These are phyloP conservation scores for Alnus rubra DNA, from an alignment of 306 rosid genomes.

Conservation along the genomic window DNA sequence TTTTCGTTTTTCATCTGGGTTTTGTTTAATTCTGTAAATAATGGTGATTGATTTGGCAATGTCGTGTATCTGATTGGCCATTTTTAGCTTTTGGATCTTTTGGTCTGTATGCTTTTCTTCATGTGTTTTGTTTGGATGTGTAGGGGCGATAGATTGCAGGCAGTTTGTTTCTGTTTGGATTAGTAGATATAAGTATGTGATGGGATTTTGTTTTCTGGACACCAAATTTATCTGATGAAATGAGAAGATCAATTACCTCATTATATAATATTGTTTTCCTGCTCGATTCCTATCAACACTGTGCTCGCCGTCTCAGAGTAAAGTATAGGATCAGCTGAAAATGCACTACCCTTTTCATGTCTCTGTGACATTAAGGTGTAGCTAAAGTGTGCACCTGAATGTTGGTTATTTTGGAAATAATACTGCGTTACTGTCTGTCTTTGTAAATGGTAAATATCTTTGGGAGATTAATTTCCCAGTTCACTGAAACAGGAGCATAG, in stretches of 20 bases:
- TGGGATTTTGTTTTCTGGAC: neutral
- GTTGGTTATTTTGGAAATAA: neutral
- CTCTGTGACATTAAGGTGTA: neutral
- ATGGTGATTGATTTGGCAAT: constrained; percentile 1
- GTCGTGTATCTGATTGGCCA: neutral
- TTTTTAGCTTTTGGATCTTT: neutral
- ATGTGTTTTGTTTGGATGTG: neutral
- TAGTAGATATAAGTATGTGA: neutral
- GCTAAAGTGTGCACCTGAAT: neutral
- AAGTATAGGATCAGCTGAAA: neutral
- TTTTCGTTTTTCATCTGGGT: neutral
- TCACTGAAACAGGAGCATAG: neutral
- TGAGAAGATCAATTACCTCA: neutral
- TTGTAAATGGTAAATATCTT: neutral
- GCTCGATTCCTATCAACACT: neutral
- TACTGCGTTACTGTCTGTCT: neutral
- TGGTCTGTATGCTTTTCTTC: neutral
- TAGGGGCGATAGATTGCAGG: neutral
- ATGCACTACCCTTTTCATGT: neutral
- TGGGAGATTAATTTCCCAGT: neutral
- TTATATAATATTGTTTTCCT: neutral
- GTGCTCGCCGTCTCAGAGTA: neutral
- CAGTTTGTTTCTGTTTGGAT: neutral
- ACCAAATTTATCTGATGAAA: neutral
- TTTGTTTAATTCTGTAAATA: neutral